These are phyloP conservation scores for Talaromyces liani DNA, from an alignment of 495 filamentous ascomycete genomes.

Conservation along the genomic window DNA sequence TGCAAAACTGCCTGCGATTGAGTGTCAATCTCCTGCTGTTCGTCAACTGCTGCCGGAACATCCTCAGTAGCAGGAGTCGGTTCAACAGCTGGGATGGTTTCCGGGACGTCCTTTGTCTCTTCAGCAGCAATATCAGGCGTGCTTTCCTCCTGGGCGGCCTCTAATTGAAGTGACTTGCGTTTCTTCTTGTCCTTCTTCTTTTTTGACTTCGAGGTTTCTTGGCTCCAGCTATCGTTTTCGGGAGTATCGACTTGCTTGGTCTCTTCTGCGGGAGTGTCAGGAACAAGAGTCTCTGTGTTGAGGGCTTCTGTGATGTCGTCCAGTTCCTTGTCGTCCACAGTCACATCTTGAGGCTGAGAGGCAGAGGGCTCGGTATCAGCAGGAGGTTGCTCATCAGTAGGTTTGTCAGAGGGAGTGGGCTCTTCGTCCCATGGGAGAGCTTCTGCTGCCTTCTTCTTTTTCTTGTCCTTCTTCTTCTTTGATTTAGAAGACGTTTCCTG, in stretches of 20 bases:
- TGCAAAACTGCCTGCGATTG: background rate
- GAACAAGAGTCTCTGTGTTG: background rate
- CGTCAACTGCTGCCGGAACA: background rate
- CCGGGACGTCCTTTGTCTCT: background rate
- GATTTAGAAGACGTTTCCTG: slow-evolving; percentile 2
- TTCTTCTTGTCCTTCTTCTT: slow-evolving; percentile 25
- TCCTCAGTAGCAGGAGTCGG: slow-evolving; percentile 13
- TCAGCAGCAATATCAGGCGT: background rate
- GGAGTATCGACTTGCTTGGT: background rate
- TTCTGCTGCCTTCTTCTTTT: slow-evolving; percentile 7
- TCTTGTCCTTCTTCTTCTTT: slow-evolving; percentile 17
- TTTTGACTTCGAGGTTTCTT: slow-evolving; percentile 4
- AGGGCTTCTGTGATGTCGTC: background rate
- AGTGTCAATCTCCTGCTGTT: background rate
- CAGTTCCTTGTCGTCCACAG: background rate
- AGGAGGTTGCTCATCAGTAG: background rate
- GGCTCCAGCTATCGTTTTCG: background rate
- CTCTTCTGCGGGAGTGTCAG: background rate
- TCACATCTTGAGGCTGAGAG: background rate
- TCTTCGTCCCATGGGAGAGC: background rate
- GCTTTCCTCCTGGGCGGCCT: slow-evolving; percentile 9
- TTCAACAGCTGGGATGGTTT: background rate
- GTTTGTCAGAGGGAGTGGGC: background rate
- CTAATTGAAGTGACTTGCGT: slow-evolving; percentile 18
- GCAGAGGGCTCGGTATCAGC: background rate